Evolutionary conservation across 2,329 filamentous ascomycete genomes (phyloP), one percentile per base, ranked within the genome.

Genomic region (Claviceps sp.): DNA sequence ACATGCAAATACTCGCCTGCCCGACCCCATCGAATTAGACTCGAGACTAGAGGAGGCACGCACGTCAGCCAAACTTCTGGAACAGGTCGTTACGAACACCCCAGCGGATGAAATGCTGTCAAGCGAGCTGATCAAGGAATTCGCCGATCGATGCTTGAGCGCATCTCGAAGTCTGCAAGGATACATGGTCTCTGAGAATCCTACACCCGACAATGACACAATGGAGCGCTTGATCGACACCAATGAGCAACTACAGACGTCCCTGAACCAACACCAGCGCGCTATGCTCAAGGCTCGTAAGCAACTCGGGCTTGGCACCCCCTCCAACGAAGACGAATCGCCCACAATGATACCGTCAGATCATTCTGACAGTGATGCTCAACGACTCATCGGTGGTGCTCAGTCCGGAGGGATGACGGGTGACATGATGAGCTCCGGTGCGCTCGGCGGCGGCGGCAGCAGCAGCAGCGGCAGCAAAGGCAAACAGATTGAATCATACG

Each of bases 141-240:
- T 98, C 64, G 81, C 84, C 47, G 85, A 93, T 59, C 83, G 93
- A 23, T 97, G 91, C 63, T 81, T 84, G 56, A 79, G 81, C 51
- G 91, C 91, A 4, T 84, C 86, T 50, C 78, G 83, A 50, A 88
- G 85, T 62, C 82, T 97, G 59, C 89, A 96, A 62, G 75, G 76
- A 36, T 97, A 94, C 69, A 95, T 97, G 74, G 76, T 82, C 43
- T 80, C 83, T 46, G 82, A 85, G 52, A 79, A 88, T 63, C 90
- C 91, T 0, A 65, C 79, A 1, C 90, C 91, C 0, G 93, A 97
- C 66, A 91, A 95, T 61, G 85, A 95, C 58, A 97, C 91, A 1
- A 88, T 97, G 78, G 82, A 93, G 63, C 90, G 82, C 14, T 72
- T 98, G 55, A 95, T 98, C 61, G 89, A 96, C 66, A 93, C 88